Base-by-base conservation (phyloP, 2,329 filamentous ascomycete species). In the Trichoderma endophyticum region DNA sequence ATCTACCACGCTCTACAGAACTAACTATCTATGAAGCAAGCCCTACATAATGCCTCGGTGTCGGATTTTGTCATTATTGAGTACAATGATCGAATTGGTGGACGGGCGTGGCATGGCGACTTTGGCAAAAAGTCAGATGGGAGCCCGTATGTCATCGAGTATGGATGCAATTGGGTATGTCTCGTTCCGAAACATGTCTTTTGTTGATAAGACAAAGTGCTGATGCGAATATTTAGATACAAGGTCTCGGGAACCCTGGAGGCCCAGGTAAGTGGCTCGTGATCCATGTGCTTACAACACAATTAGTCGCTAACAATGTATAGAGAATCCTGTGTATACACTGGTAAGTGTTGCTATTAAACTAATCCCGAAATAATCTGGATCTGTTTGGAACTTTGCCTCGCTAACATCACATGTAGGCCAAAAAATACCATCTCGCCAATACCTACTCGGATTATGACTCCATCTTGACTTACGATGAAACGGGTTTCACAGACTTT, bases 31-130 rank as follows among this genome's bases (percentile, higher is more conserved):
- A 11, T 4, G 9, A 9, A 75, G 76, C 89, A 92, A 83, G 85
- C 89, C 3, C 79, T 92, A 6, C 80, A 84, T 5, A 90, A 92
- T 69, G 84, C 85, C 3, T 91, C 89, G 0, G 81, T 92, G 6
- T 81, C 83, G 0, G 89, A 92, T 72, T 92, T 92, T 72, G 68
- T 92, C 8, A 89, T 92, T 61, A 79, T 92, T 3, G 90, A 92
- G 73, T 88, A 89, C 73, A 89, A 89, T 14, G 82, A 86, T 72
- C 84, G 86, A 14, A 86, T 92, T 72, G 90, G 91, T 1, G 91
- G 91, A 1, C 86, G 90, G 6, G 85, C 90, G 51, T 80, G 81
- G n/a, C 86, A 91, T 73, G 84, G 84, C 0, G 81, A 83, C 0
- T 91, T 92, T 75, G 89, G 90, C 5, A 80, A 82, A 18, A 78